Evolutionary conservation across 352 stramenopile genomes (phyloP).

Genomic region (Phytophthora nicotianae): DNA sequence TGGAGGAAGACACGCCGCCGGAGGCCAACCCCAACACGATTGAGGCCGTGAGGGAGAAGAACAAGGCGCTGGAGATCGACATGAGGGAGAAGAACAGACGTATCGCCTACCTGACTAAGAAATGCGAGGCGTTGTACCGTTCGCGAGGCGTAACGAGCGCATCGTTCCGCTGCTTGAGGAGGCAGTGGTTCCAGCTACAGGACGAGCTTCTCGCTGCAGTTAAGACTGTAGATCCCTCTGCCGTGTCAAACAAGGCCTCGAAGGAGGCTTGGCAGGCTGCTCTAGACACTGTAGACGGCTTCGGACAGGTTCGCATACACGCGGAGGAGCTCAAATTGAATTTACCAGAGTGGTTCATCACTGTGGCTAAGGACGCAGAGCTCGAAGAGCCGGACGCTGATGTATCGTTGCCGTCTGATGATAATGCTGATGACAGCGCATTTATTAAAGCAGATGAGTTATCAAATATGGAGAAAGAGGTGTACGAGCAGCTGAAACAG

Average conservation of each 20-base stretch:
- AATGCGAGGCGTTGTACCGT: conserved; percentile 74
- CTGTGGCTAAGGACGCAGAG: conserved; percentile 56
- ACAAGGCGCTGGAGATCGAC: conserved; percentile 75
- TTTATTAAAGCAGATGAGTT: conserved; percentile 46
- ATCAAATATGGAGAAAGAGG: conserved; percentile 43
- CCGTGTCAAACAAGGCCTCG: conserved; percentile 17
- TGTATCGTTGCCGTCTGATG: conserved; percentile 34
- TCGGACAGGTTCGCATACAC: conserved; percentile 50
- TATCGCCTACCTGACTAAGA: conserved; percentile 65
- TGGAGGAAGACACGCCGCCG: conserved; percentile 61
- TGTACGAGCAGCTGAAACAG: conserved; percentile 47
- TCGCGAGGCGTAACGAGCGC: conserved; percentile 50
- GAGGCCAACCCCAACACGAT: conserved; percentile 82
- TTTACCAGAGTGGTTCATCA: conserved; percentile 77
- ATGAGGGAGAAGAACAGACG: conserved; percentile 85
- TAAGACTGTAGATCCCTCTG: conserved; percentile 23
- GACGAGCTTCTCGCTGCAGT: conserved; percentile 54
- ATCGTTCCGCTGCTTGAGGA: conserved; percentile 61
- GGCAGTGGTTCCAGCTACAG: conserved; percentile 71
- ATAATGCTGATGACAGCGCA: conserved; percentile 25
- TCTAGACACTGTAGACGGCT: conserved; percentile 41
- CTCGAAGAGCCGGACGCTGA: conserved; percentile 38
- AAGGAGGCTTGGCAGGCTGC: conserved; percentile 42
- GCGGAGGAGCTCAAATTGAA: conserved; percentile 51
- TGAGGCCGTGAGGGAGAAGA: conserved; percentile 73